Evolutionary conservation across 2,329 filamentous ascomycete species (phyloP), one percentile per base, ranked within the genome.

Genomic region (Fusarium verticillioides): DNA sequence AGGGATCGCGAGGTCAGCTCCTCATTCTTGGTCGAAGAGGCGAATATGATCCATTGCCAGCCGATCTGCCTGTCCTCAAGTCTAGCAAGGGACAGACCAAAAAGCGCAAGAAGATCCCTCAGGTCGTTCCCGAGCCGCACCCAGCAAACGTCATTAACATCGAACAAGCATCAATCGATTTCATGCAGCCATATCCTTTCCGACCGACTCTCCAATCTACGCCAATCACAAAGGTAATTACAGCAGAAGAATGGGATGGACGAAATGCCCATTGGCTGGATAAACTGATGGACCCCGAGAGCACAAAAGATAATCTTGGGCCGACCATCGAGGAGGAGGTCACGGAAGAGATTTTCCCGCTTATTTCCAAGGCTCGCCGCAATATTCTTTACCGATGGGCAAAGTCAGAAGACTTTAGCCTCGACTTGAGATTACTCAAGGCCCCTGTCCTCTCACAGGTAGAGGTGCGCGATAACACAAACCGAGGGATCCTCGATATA

Each of bases 111-210:
- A 16, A 28, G 10, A 6, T 39, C 4, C 23, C 34, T 0, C 6
- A 37, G n/a, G 23, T 19, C 4, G 4, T n/a, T 5, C 26, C 26
- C 1, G 18, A 28, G 2, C 23, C 23, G 4, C 9, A 3, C 0
- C 50, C 34, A 2, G 23, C 23, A 6, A 39, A 28, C 9, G 7
- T 2, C 4, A 4, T 21, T 5, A 9, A 26, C 1, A 11, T 21
- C 4, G 4, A 53, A 2, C 15, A 52, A 1, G 4, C 0, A 4
- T 6, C 11, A 3, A 21, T 9, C 0, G 34, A 1, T 1, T 34
- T 36, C 7, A 37, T 39, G 34, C 11, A 53, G 13, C 34, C 50
- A 2, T 53, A 39, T 2, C 50, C 50, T 1, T 15, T 19, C 18
- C 50, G 34, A 9, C 23, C 34, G 13, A 28, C 6, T 15, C 6